Conservation (phyloP, 1,284 basidiomycete genomes). For the Omphalotus olearius region DNA sequence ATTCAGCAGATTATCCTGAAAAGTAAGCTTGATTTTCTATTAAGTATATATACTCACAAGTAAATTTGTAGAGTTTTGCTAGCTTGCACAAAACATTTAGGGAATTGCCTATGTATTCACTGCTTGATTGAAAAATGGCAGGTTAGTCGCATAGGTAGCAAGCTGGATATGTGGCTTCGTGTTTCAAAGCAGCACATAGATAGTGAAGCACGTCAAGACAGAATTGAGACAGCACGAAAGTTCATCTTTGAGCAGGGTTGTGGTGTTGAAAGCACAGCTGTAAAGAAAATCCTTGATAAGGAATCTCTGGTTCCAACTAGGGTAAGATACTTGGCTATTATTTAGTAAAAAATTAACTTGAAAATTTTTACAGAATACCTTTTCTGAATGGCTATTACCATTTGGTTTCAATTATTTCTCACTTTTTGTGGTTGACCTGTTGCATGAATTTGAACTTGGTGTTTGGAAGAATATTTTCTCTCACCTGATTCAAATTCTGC, state of each 20-base stretch:
- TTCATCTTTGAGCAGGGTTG: conserved; percentile 16
- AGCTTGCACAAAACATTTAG: conserved; percentile 23
- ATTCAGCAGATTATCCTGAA: conserved; percentile 28
- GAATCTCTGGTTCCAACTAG: conserved; percentile 17
- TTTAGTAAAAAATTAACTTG: conserved; percentile 10
- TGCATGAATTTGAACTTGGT: conserved; percentile 18
- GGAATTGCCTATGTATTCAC: conserved; percentile 24
- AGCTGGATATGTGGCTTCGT: conserved; percentile 15
- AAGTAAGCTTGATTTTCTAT: conserved; percentile 21
- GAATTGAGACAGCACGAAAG: conserved; percentile 6
- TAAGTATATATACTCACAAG: conserved; percentile 7
- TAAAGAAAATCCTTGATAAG: conserved; percentile 13
- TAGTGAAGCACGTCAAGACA: conserved; percentile 1
- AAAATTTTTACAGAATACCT: conserved; percentile 9
- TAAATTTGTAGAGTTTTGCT: conserved; percentile 22
- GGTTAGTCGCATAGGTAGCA: conserved; percentile 20
- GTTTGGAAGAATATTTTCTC: conserved; percentile 23
- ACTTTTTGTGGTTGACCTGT: background rate
- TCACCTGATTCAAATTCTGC: conserved; percentile 22
- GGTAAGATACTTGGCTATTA: conserved; percentile 18
- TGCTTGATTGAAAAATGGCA: conserved; percentile 20
- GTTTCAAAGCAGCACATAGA: conserved; percentile 6
- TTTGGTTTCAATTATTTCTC: conserved; percentile 16
- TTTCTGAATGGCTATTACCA: conserved; percentile 8
- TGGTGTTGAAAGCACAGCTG: conserved; percentile 10